Conservation (phyloP, 2,329 filamentous ascomycete genomes). For the Sporothrix curviconia region DNA sequence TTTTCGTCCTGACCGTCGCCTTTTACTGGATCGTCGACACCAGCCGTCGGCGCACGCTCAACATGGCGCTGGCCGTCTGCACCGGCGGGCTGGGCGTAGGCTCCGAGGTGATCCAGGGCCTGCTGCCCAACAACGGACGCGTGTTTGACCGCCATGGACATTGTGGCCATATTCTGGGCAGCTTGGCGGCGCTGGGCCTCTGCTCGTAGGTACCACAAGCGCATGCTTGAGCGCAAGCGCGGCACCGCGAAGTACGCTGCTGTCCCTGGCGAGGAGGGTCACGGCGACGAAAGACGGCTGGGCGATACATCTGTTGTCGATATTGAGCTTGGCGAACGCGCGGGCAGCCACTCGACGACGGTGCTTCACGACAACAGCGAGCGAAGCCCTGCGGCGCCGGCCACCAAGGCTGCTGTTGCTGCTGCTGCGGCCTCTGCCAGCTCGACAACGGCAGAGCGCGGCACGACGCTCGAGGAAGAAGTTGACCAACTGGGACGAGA, state of each 20-base stretch:
- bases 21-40: constrained; percentile 99
- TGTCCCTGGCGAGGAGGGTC: constrained; percentile 54
- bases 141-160: constrained; percentile 73
- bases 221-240: constrained; percentile 88
- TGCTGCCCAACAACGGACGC: constrained; percentile 63
- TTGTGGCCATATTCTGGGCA: constrained; percentile 78
- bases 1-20: constrained; percentile 77
- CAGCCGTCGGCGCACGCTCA: constrained; percentile 72
- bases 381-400: constrained; percentile 38
- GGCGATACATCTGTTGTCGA: constrained; percentile 52
- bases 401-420: constrained; percentile 45
- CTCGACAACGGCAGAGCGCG: constrained; percentile 17
- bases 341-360: constrained; percentile 26
- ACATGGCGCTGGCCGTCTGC: constrained; percentile 76
- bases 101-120: constrained; percentile 67
- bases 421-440: constrained; percentile 16
- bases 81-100: constrained; percentile 65
- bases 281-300: constrained; percentile 65
- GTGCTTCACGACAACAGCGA: constrained; percentile 52
- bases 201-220: constrained; percentile 90
- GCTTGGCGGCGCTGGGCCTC: constrained; percentile 60
- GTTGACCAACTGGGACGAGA: constrained; percentile 94
- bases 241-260: constrained; percentile 66
- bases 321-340: constrained; percentile 66
- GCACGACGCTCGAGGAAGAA: constrained; percentile 63